Conservation (phyloP, 139 green algal species). For the Coelastrella sp. region DNA sequence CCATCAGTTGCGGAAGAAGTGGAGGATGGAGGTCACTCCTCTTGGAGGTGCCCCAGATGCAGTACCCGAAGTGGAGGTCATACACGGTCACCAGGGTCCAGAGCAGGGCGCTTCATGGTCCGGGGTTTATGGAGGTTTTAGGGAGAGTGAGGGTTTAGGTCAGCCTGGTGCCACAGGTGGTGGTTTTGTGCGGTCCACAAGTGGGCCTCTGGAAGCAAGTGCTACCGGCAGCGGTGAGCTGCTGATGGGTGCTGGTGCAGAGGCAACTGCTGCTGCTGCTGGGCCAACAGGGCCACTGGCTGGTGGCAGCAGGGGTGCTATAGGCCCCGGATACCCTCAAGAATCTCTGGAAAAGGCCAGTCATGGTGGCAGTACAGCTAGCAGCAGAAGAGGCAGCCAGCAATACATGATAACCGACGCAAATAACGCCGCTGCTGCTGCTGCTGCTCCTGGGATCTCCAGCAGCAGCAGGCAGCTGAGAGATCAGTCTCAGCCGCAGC, state of each 20-base stretch:
- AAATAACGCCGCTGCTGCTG: neutral
- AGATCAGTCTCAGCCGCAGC: too few relatives aligned
- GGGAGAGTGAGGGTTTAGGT: neutral
- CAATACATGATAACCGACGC: neutral
- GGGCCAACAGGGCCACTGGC: neutral
- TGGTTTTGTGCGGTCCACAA: neutral
- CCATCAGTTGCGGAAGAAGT: neutral
- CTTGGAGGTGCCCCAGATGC: neutral
- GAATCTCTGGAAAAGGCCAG: neutral
- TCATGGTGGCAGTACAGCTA: neutral
- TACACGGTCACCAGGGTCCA: neutral
- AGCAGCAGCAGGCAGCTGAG: neutral
- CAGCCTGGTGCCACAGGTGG: neutral
- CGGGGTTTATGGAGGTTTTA: too few relatives aligned
- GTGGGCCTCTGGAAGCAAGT: too few relatives aligned
- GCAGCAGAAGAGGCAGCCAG: neutral
- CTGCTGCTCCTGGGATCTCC: neutral
- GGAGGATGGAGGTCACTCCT: neutral
- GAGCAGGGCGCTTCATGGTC: neutral
- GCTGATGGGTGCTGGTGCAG: neutral
- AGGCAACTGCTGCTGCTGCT: neutral
- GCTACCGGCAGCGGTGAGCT: neutral
- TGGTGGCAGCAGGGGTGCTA: neutral
- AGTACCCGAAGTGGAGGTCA: neutral
- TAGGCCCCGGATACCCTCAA: too few relatives aligned